Conservation (phyloP, 2,329 filamentous ascomycete genomes). For the Geoglossum cookeanum region DNA sequence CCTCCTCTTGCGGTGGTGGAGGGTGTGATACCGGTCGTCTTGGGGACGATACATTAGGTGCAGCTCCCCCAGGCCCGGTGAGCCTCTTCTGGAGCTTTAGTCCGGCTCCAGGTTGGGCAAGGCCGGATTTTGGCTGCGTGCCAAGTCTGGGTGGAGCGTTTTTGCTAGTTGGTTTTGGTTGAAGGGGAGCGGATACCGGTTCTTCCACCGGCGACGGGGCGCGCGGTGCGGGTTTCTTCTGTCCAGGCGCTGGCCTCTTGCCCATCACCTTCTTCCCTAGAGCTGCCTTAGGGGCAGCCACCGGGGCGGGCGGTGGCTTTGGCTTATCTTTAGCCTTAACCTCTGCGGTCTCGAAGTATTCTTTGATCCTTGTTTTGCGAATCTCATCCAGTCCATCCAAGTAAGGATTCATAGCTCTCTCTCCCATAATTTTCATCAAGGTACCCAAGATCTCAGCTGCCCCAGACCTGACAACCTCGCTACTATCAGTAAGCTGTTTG, state of each 20-base stretch:
- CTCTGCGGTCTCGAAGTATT: constrained; percentile 65
- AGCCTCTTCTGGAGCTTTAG: constrained; percentile 26
- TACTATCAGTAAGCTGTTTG: constrained; percentile 78
- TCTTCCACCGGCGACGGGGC: constrained; percentile 34
- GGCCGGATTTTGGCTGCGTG: constrained; percentile 17
- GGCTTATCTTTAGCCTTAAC: constrained; percentile 86
- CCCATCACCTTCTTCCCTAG: constrained; percentile 26
- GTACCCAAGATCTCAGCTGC: constrained; percentile 87
- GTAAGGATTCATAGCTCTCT: constrained; percentile 84
- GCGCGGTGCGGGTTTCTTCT: constrained; percentile 32
- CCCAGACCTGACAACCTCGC: constrained; percentile 65
- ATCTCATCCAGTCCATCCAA: constrained; percentile 90
- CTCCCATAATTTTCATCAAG: constrained; percentile 96
- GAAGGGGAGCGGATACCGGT: constrained; percentile 30
- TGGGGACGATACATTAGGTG: constrained; percentile 16
- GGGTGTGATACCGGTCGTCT: constrained; percentile 21
- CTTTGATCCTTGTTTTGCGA: constrained; percentile 85
- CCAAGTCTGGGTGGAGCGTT: constrained; percentile 27
- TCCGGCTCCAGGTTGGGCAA: constrained; percentile 23
- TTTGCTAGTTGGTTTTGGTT: constrained; percentile 22
- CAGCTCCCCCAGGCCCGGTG: constrained; percentile 20
- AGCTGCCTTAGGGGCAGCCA: constrained; percentile 28
- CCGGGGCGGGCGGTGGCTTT: constrained; percentile 36
- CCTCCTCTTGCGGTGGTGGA: constrained; percentile 24
- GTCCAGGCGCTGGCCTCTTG: constrained; percentile 31